A percentile compares a stretch with the other conserved stretches of the same genome.
phyloP scores from a whole-genome alignment of 2,329 filamentous ascomycete species.

The Fusarium mexicanum region DNA sequence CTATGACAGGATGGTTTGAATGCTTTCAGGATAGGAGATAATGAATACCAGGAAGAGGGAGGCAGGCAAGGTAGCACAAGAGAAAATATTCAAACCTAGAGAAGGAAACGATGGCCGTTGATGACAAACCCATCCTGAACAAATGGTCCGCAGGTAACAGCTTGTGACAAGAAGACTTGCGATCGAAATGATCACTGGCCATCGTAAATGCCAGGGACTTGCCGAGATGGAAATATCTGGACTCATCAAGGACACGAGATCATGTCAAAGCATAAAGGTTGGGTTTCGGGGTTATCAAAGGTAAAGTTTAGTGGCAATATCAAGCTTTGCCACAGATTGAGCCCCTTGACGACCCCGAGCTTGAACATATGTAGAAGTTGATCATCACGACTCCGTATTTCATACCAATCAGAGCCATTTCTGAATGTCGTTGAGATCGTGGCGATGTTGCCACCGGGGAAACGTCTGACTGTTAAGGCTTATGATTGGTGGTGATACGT shows the following conservation, averaged over 20 bases:
- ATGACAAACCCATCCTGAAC: not conserved
- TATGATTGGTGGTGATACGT: not conserved
- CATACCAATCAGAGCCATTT: not conserved
- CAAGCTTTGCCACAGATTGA: not conserved
- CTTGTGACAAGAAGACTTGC: not conserved
- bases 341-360: no score
- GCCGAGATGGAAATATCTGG: not conserved
- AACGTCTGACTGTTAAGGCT: not conserved
- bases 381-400: not conserved
- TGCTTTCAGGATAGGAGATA: no score
- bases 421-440: not conserved
- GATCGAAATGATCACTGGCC: not conserved
- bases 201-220: no score
- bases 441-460: not conserved
- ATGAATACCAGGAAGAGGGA: not conserved
- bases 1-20: not conserved
- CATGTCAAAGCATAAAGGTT: not conserved
- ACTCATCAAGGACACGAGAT: not conserved
- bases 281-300: not conserved
- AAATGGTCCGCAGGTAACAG: no score
- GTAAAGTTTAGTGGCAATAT: not conserved
- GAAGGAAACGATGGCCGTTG: not conserved
- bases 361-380: not conserved
- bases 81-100: not conserved
- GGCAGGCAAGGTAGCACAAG: not conserved